Base-by-base conservation (phyloP, 306 rosid species). In the Quercus rubra region DNA sequence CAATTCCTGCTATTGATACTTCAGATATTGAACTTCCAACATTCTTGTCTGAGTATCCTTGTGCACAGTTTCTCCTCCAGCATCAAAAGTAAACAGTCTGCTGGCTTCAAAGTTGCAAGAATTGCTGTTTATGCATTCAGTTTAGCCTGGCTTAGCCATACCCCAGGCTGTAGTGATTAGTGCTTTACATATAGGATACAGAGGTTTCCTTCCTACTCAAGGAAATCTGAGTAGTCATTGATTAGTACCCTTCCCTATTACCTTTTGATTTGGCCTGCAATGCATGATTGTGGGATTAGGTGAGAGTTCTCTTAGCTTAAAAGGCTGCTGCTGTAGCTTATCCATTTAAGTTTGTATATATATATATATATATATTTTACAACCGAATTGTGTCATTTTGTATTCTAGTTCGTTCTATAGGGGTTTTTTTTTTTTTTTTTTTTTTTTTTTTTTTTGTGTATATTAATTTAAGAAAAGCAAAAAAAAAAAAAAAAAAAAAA, bases 1-100 rank as follows among this genome's bases (percentile, higher is more conserved):
- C 98, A 11, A 90, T 95, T 77, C 92, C 98, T n/a, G 86, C 91
- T 6, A 91, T 91, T 58, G 96, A 95, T 85, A 90, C 91, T 67
- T 93, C 94, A 58, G 92, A 90, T 30, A 74, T 90, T 10, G 91
- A 90, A 73, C 85, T 86, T 55, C 99, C 98, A 11, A 80, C 71
- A 41, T 91, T 86, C 51, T 73, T 91, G 84, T 87, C 90, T 0
- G 96, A 91, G 57, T 86, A 85, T 84, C 81, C 96, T 28, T 91
- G 96, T 52, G 99, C 85, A 15, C 94, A 89, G 66, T 95, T 92
- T 82, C 94, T 95, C 57, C 83, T 55, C 55, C 89, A 77, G 79
- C 83, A 35, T 68, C 87, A 89, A 83, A 81, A 85, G 63, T 87
- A 74, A 76, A 57, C 46, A 67, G 51, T 67, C 81, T 56, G 49